Base-by-base conservation (phyloP, 1,139 yeast genomes). In the Pichia sp. region DNA sequence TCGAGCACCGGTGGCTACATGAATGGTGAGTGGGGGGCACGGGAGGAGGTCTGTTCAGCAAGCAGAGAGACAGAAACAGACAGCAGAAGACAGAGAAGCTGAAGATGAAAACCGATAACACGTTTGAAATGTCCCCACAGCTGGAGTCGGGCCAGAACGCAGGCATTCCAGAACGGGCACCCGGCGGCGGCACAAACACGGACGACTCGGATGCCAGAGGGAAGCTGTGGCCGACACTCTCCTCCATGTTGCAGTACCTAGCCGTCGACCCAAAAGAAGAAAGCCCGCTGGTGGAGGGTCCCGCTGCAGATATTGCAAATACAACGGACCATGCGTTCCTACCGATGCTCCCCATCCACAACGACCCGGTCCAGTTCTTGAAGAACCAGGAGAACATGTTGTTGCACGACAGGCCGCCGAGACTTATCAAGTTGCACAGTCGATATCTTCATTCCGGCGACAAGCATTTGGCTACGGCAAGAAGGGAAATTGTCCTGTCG, bases 341-440 rank as follows among this genome's bases (percentile, higher is more conserved):
- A 29, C 55, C 55, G 5, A 41, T 53, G 45, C 17, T 29, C 2
- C 29, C 46, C 10, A 46, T 43, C 14, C 59, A 61, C 30, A 67
- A 63, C 27, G 67, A 67, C 30, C 75, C 78, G 0, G 53, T 74
- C 6, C 71, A 71, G 51, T 71, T 70, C 58, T 61, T 75, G 29
- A 68, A 71, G 42, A 68, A 69, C 44, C 70, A 68, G 50, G 71
- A 68, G 57, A 61, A 64, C 1, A 49, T 63, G 4, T 59, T 75
- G 1, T 52, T 61, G 6, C 58, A 63, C 9, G 41, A 36, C 9
- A 69, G 68, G 30, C 59, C 76, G 27, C 59, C 62, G 16, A 62
- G 64, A 30, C 64, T 69, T 38, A 58, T 68, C 2, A 38, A 49
- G 5, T 58, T 62, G 4, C 80, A 76, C 55, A 52, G 63, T 12